phyloP scores from a whole-genome alignment of 108 stramenopile species.

The Pseudonitzschia delicatissima region DNA sequence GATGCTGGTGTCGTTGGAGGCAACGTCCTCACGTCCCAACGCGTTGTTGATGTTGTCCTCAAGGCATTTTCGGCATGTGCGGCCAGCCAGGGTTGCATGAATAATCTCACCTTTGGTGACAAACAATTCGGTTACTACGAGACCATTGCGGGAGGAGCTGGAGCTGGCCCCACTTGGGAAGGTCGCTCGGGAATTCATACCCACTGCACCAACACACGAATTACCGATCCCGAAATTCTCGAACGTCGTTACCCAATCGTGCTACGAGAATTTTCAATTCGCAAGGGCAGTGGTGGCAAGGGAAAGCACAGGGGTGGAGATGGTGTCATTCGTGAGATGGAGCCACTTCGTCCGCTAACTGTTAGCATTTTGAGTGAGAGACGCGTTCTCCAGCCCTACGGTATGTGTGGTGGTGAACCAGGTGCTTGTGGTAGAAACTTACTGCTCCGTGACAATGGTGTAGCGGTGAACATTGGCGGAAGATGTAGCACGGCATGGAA shows the following conservation, averaged over 20 bases:
- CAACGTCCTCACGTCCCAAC: conserved; percentile 97
- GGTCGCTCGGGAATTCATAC: conserved; percentile 97
- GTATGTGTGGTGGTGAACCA: conserved; percentile 88
- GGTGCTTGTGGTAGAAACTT: conserved; percentile 88
- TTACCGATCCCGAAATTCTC: conserved; percentile 98
- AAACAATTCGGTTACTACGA: conserved; percentile 97
- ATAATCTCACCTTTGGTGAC: conserved; percentile 98
- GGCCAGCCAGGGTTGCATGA: conserved; percentile 99
- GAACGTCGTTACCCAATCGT: conserved; percentile 95
- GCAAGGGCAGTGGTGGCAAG: conserved; percentile 90
- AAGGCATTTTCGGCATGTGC: conserved; percentile 96
- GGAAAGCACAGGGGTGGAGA: conserved; percentile 92
- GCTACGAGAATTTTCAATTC: conserved; percentile 84
- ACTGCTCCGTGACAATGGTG: conserved; percentile 63
- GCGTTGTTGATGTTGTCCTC: conserved; percentile 97
- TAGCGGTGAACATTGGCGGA: conserved; percentile 90
- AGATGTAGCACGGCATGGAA: conserved; percentile 80
- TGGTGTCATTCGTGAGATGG: conserved; percentile 93
- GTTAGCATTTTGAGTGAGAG: conserved; percentile 97
- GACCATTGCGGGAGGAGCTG: conserved; percentile 98
- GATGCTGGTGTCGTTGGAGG: conserved; percentile 98
- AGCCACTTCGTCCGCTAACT: conserved; percentile 88
- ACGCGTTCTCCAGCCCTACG: conserved; percentile 90
- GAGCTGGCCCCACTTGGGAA: conserved; percentile 96
- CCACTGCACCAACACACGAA: conserved; percentile 99